Evolutionary conservation across 305 asterid species (phyloP).

Genomic region (Andrographis paniculata): DNA sequence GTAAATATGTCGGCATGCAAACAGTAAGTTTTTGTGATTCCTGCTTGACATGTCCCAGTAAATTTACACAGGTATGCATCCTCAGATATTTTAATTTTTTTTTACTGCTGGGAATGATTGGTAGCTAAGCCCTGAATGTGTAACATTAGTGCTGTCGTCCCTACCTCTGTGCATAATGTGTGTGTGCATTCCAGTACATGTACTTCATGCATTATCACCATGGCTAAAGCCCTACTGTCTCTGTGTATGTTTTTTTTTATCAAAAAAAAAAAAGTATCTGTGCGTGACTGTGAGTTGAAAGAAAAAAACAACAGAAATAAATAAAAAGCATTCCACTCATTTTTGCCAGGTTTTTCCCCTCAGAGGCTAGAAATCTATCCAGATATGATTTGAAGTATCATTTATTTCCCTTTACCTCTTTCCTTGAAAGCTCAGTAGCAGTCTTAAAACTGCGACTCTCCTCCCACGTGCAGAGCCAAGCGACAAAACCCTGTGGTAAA

Average conservation of each 20-base stretch:
- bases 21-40: slow-evolving; percentile 1
- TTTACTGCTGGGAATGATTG: neutral
- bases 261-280: too few species aligned
- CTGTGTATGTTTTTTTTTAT: too few species aligned
- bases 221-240: too few species aligned
- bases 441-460: neutral
- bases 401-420: neutral
- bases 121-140: neutral
- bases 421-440: neutral
- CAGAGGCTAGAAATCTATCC: too few species aligned
- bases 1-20: slow-evolving; percentile 3
- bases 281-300: too few species aligned
- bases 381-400: neutral
- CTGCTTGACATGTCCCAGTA: neutral
- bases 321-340: too few species aligned
- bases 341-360: too few species aligned
- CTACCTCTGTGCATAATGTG: neutral
- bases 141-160: neutral
- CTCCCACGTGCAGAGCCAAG: slow-evolving; percentile 3
- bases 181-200: too few species aligned
- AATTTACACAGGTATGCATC: neutral
- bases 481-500: neutral
- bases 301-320: too few species aligned
- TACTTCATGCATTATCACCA: too few species aligned
- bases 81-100: neutral